phyloP scores from a whole-genome alignment of 257 asterid species.

The Gardenia jasminoides region DNA sequence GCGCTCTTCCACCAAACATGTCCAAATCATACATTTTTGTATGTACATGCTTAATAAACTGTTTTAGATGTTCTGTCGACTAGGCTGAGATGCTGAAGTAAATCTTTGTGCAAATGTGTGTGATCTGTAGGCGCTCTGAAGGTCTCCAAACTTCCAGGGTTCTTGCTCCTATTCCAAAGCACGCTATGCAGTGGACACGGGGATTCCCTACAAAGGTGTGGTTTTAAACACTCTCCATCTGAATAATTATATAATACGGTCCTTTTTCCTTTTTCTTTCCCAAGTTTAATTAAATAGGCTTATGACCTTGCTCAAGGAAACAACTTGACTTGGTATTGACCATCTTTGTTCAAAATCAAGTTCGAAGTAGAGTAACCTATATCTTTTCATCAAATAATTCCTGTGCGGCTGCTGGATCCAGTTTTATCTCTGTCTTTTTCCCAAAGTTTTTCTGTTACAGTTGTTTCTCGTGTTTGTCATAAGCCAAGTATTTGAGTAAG shows the following conservation, averaged over 20 bases:
- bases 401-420: too few species aligned
- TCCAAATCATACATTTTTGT: too few species aligned
- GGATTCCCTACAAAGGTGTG: slow-evolving; percentile 96
- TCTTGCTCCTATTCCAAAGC: slow-evolving; percentile 90
- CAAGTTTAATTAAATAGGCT: not conserved
- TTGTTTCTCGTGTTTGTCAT: not conserved
- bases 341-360: too few species aligned
- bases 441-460: not conserved
- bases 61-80: not conserved
- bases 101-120: not conserved
- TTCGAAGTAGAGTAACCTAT: too few species aligned
- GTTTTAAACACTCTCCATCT: not conserved
- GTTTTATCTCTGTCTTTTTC: not conserved
- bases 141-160: slow-evolving; percentile 76
- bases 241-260: not conserved
- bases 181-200: slow-evolving; percentile 74
- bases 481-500: not conserved
- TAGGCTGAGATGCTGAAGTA: not conserved
- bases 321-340: too few species aligned
- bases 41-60: not conserved
- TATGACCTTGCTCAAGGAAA: not conserved
- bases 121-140: slow-evolving; percentile 69
- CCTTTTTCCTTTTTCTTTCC: not conserved
- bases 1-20: not conserved
- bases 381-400: too few species aligned